Base-by-base conservation (phyloP, 257 asterid genomes). In the Ocimum tenuiflorum region DNA sequence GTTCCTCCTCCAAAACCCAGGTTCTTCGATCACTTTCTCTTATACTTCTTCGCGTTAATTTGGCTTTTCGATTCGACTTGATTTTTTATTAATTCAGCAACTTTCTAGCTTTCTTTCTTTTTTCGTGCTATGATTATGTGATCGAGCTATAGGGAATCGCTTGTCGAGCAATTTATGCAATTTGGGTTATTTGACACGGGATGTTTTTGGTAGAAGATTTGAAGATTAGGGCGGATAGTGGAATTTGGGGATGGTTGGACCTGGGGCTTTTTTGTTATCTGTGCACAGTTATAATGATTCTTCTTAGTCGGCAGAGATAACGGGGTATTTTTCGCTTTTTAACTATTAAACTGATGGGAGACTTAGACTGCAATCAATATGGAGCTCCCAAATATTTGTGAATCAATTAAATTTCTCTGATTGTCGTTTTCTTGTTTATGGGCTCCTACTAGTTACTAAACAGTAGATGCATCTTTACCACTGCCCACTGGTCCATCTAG, bases 1-100 rank as follows among this genome's bases (percentile, higher is more conserved):
- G 97, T 23, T 86, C 99, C 15, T 90, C 97, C n/a, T 90, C 99
- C 63, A 88, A 88, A 82, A 80, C 96, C 61, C 88, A 92, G 97
- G 99, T 88, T 43, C 17, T 47, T 42, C 43, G 6, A 38, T 52
- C 43, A 12, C 20, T 14, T 39, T 6, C 7, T 42, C 45, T 65
- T 8, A 12, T 60, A 3, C 24, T 13, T 4, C 31, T 15, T 63
- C 41, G n/a, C 29, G 59, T 59, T 50, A 36, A 13, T 67, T 71
- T 15, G 13, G 68, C 39, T 14, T 38, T 63, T 47, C 27, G 67
- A n/a, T 56, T 46, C 24, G 14, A 38, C 6, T 68, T 49, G 61
- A 19, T 22, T 19, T 64, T 35, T 31, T 63, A 12, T 50, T n/a
- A n/a, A n/a, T n/a, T n/a, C n/a, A n/a, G n/a, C n/a, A n/a, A n/a